Percentiles rank a stretch among this genome's conserved stretches.
phyloP scores from a whole-genome alignment of 2,329 filamentous ascomycete species.

The Biscogniauxia sp. region DNA sequence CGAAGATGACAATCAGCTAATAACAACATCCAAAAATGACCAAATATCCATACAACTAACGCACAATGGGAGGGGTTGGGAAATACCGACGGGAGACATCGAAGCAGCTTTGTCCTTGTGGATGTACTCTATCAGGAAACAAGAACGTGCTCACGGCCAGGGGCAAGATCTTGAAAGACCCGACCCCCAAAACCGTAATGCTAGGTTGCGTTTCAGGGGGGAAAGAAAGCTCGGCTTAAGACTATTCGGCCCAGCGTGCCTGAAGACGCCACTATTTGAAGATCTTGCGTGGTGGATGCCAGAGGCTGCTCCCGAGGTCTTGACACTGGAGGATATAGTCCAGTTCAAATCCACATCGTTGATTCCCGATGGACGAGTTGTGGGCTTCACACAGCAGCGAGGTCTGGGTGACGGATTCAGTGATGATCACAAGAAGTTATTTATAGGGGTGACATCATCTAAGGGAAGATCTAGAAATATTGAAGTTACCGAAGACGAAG shows the following conservation, averaged over 20 bases:
- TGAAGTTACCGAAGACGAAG: too few species aligned
- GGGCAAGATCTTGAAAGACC: neutral
- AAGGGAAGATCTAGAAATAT: too few species aligned
- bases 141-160: conserved; percentile 2
- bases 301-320: conserved; percentile 15
- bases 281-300: conserved; percentile 5
- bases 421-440: too few species aligned
- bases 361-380: too few species aligned
- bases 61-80: conserved; percentile 16
- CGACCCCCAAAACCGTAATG: too few species aligned
- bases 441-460: too few species aligned
- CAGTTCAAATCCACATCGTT: too few species aligned
- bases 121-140: conserved; percentile 20
- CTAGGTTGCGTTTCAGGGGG: too few species aligned
- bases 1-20: neutral
- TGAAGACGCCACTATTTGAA: conserved; percentile 12
- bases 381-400: too few species aligned
- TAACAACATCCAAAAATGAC: neutral
- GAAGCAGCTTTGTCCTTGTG: conserved; percentile 32
- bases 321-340: conserved; percentile 1
- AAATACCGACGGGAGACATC: conserved; percentile 17
- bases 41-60: conserved; percentile 8
- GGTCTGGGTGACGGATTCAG: too few species aligned
- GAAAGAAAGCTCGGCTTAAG: too few species aligned
- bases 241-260: too few species aligned